These are phyloP conservation scores for Chaetomium globosum DNA, from an alignment of 2,329 filamentous ascomycete species.

Conservation along the genomic window DNA sequence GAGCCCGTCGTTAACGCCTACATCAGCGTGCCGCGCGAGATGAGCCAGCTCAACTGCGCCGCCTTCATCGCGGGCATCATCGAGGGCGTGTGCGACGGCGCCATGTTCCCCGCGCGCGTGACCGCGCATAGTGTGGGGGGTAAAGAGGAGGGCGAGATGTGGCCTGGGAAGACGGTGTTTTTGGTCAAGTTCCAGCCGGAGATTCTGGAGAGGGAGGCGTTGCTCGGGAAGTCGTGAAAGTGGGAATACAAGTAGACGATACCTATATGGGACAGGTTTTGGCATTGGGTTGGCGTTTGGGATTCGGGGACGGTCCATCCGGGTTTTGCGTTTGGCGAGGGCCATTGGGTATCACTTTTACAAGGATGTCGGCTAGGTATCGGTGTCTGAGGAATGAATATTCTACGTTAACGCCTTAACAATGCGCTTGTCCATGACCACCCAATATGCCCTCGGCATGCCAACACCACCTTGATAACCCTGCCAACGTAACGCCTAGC, in stretches of 20 bases:
- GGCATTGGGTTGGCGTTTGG: constrained; percentile 29
- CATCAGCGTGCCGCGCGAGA: constrained; percentile 89
- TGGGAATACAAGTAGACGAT: not conserved
- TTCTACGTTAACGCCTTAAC: not conserved
- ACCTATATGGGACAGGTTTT: constrained; percentile 17
- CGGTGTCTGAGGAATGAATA: constrained; percentile 16
- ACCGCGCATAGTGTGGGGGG: constrained; percentile 78
- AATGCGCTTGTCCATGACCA: constrained; percentile 5
- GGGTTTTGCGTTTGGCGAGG: constrained; percentile 2
- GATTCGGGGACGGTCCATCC: constrained; percentile 10
- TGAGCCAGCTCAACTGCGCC: constrained; percentile 94
- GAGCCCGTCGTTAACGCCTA: constrained; percentile 95
- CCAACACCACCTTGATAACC: not conserved
- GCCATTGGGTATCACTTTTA: constrained; percentile 12
- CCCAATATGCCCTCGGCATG: not conserved
- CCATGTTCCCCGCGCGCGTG: constrained; percentile 84
- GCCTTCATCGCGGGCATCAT: constrained; percentile 94
- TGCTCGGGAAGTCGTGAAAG: constrained; percentile 52
- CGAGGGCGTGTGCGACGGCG: constrained; percentile 93
- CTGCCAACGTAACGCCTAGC: constrained; percentile 24
- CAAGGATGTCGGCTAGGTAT: not conserved
- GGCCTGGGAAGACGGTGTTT: constrained; percentile 95
- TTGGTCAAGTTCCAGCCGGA: constrained; percentile 89
- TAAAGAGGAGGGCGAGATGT: constrained; percentile 72
- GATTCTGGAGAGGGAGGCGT: constrained; percentile 87